Percentiles rank a stretch among this genome's conserved stretches.
Conservation (phyloP, 148 eudicot genomes). For the Amaranthus hypochondriacus region DNA sequence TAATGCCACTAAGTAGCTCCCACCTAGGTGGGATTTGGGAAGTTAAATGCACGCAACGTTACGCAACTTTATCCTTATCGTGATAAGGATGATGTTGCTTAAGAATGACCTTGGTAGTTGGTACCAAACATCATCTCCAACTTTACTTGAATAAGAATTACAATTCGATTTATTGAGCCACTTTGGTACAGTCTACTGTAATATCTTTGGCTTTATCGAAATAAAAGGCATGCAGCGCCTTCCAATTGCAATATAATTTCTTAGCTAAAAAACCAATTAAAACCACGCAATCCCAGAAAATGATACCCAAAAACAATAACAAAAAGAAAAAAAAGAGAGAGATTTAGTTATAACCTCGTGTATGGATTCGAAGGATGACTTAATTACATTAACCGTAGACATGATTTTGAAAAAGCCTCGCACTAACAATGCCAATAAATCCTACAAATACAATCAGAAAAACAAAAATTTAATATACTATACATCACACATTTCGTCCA, state of each 20-base stretch:
- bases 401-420: slow-evolving; percentile 3
- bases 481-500: background rate
- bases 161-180: too few species aligned
- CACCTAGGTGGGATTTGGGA: too few species aligned
- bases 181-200: background rate
- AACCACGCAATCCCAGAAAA: background rate
- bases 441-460: background rate
- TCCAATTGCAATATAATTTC: background rate
- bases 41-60: too few species aligned
- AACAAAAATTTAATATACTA: background rate
- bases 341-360: slow-evolving; percentile 18
- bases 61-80: too few species aligned
- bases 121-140: too few species aligned
- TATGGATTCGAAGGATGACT: slow-evolving; percentile 30
- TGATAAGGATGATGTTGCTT: too few species aligned
- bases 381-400: slow-evolving; percentile 29
- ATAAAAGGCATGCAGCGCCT: background rate
- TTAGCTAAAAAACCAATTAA: background rate
- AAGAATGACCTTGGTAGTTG: too few species aligned
- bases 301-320: background rate
- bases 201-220: background rate
- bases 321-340: background rate
- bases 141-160: too few species aligned
- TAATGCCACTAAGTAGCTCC: background rate
- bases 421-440: background rate